These are phyloP conservation scores for Graphilbum sp. DNA, from an alignment of 2,329 filamentous ascomycete genomes.

Conservation along the genomic window DNA sequence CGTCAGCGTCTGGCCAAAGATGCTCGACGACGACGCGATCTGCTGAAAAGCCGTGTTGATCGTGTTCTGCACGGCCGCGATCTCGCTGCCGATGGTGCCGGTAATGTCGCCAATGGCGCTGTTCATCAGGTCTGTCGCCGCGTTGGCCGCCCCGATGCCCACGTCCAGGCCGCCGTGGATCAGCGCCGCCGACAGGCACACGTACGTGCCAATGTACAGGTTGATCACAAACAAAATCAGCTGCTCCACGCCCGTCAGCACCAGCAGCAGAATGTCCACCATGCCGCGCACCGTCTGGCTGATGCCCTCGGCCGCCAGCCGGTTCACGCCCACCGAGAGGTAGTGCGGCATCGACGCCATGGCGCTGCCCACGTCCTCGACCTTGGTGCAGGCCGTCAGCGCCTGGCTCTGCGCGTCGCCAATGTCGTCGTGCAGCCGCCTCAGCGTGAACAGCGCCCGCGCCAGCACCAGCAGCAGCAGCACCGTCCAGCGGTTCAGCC, in stretches of 20 bases:
- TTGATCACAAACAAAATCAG: constrained; percentile 87
- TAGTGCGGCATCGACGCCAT: constrained; percentile 99
- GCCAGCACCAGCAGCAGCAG: constrained; percentile 73
- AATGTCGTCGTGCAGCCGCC: constrained; percentile 57
- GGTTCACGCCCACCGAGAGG: constrained; percentile 75
- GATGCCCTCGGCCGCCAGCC: constrained; percentile 63
- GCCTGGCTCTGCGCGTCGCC: constrained; percentile 64
- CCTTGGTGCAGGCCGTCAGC: constrained; percentile 74
- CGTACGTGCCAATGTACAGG: constrained; percentile 76
- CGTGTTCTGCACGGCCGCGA: constrained; percentile 22
- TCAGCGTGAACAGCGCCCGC: constrained; percentile 61
- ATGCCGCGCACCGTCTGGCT: constrained; percentile 67
- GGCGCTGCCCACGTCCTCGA: constrained; percentile 81
- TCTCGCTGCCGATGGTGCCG: constrained; percentile 35
- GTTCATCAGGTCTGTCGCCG: constrained; percentile 30
- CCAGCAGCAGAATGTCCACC: constrained; percentile 61
- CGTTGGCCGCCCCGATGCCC: constrained; percentile 27
- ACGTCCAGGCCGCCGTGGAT: constrained; percentile 64
- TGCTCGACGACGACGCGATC: constrained; percentile 35
- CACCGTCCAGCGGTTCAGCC: constrained; percentile 96
- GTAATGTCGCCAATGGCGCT: constrained; percentile 35
- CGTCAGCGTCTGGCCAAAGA: constrained; percentile 17
- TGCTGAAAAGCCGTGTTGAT: constrained; percentile 42
- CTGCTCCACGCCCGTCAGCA: constrained; percentile 68
- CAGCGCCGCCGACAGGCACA: constrained; percentile 74